Evolutionary conservation across 148 eudicot species (phyloP).

Genomic region (Fagopyrum tataricum): DNA sequence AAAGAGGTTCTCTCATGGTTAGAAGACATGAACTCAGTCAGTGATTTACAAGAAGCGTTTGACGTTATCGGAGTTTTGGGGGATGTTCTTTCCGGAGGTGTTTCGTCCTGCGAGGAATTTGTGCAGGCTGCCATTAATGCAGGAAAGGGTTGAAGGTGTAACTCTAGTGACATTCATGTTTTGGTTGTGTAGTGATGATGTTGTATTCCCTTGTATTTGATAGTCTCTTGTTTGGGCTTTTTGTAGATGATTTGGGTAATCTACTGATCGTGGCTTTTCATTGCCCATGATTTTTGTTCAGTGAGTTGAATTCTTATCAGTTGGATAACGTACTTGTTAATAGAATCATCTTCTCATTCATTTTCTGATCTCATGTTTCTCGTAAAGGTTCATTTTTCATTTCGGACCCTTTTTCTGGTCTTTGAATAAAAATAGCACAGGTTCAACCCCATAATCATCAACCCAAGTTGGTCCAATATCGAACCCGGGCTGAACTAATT

Average conservation of each 20-base stretch:
- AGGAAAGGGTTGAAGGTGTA: constrained; percentile 43
- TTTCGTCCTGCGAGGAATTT: constrained; percentile 72
- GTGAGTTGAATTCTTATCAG: neutral
- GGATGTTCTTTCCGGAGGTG: constrained; percentile 70
- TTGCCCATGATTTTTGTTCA: neutral
- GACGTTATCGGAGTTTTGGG: constrained; percentile 71
- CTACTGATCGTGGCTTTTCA: neutral
- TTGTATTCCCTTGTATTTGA: neutral
- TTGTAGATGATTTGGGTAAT: neutral
- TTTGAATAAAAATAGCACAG: no score
- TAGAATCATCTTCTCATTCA: neutral
- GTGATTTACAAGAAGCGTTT: constrained; percentile 85
- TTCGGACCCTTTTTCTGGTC: no score
- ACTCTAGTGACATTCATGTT: neutral
- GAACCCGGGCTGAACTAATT: no score
- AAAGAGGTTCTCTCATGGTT: constrained; percentile 76
- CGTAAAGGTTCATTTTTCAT: no score
- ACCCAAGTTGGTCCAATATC: no score
- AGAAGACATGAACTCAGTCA: constrained; percentile 57
- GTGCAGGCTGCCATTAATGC: constrained; percentile 66
- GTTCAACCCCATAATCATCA: no score
- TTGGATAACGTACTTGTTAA: neutral
- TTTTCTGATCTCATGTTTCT: no score
- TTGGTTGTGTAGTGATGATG: neutral
- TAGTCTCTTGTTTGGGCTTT: neutral